Evolutionary conservation across 148 eudicot species (phyloP), one percentile per base, ranked within the genome.

Genomic region (Vaccinium corymbosum): DNA sequence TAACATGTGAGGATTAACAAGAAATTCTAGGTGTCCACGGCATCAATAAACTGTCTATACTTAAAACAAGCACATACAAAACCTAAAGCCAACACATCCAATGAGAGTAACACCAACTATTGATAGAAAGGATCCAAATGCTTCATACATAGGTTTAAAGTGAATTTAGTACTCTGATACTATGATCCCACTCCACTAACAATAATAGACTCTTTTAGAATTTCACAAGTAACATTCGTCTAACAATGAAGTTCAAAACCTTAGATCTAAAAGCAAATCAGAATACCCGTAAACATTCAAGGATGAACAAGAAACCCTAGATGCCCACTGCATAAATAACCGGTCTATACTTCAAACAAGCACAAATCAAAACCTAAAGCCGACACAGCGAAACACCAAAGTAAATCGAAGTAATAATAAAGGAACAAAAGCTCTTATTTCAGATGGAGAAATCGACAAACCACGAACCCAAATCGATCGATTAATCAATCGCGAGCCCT

Each of bases 401-500:
- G 73, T 5, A 29, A 38, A 68, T 68, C 42, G 19, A 66, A 66
- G 38, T 29, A 68, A 17, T 1, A 27, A 29, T 6, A n/a, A 20
- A 76, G 27, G 13, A 48, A 57, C 10, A 35, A 80, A 81, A 25
- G 56, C n/a, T n/a, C 82, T 61, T 61, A 80, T 61, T 73, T 61
- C 72, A 80, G 72, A 59, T 80, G 10, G 22, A 19, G 49, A 42
- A 29, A 61, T 48, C 17, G 35, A 48, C 35, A 27, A 66, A 25
- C 35, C 72, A 1, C 17, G 42, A 68, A 68, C 13, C 73, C 4
- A 68, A 8, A 68, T 68, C 38, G 13, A 48, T 11, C 57, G 51
- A 82, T 3, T 4, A 64, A 79, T 92, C 88, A 93, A 81, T 93
- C 93, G 78, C 86, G 84, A 38, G 84, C 74, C 89, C 91, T 94